phyloP scores from a whole-genome alignment of 164 flowering plant species.

The Euptelea pleiosperma region DNA sequence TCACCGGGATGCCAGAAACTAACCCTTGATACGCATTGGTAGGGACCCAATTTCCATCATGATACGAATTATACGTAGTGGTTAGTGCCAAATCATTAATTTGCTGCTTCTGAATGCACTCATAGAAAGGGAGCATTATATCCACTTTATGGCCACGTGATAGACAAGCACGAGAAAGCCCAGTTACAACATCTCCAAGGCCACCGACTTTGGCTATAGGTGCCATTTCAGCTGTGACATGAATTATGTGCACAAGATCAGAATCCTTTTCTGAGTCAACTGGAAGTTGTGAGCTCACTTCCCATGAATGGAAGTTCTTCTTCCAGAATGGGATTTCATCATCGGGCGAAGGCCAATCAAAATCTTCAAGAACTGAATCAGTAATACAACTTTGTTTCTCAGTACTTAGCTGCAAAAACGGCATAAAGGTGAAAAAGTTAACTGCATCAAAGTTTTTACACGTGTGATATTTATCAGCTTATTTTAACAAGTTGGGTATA shows the following conservation, averaged over 20 bases:
- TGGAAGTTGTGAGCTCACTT: constrained; percentile 20
- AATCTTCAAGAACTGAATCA: constrained; percentile 12
- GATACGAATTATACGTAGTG: constrained; percentile 42
- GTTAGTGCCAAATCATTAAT: constrained; percentile 35
- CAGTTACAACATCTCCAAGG: constrained; percentile 79
- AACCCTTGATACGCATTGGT: constrained; percentile 49
- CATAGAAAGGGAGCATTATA: constrained; percentile 65
- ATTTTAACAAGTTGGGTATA: neutral
- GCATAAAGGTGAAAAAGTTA: neutral
- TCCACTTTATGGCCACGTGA: constrained; percentile 60
- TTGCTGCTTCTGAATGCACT: constrained; percentile 52
- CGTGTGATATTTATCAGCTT: neutral
- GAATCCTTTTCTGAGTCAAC: constrained; percentile 36
- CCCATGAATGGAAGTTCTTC: constrained; percentile 35
- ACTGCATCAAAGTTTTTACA: neutral
- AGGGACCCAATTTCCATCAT: constrained; percentile 54
- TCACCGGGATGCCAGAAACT: constrained; percentile 51
- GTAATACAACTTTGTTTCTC: constrained; percentile 13
- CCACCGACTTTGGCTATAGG: constrained; percentile 77
- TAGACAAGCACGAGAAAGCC: constrained; percentile 62
- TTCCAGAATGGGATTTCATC: constrained; percentile 63
- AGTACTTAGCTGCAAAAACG: constrained; percentile 24
- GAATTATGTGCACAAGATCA: constrained; percentile 49
- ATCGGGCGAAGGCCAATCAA: constrained; percentile 61
- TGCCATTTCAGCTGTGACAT: constrained; percentile 78